Evolutionary conservation across 1,139 yeast genomes (phyloP), one percentile per base, ranked within the genome.

Genomic region (Candida labiduridarum): DNA sequence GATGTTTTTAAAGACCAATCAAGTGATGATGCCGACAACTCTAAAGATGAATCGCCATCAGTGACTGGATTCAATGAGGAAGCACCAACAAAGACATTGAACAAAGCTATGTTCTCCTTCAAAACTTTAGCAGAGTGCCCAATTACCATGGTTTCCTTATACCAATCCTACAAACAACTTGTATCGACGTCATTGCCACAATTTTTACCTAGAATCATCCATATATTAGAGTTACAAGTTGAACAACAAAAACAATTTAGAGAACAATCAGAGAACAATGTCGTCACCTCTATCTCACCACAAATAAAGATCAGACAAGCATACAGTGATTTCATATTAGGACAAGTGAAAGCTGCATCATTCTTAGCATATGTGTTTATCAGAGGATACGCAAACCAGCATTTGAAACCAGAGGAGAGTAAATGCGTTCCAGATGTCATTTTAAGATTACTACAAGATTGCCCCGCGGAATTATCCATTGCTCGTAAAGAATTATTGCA

Each of bases 341-440:
- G 97, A n/a, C 99, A 95, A 68, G 97, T 95, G 39, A 95, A 95
- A 66, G 96, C 98, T 1, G 95, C 96, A 49, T 90, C 97, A 0
- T 94, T 95, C 59, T 74, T 95, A 62, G 98, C 99, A 0, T 95
- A 92, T 65, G 91, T 92, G 1, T 85, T 87, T 56, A 85, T 95
- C 41, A 80, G 98, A 57, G 94, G 96, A 8, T 88, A 86, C 60
- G 85, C 96, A 1, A 80, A 83, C 33, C 84, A 84, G 45, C 76
- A 80, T 49, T 69, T 94, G 57, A 78, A 81, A 48, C 77, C 78
- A 12, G 84, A 83, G 53, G 90, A 89, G 53, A 82, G 85, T 31
- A 76, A 77, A 49, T 73, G 79, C 22, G 90, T 95, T 4, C 99
- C 99, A 0, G 96, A 89, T 55, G 82, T 92, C 47, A 89, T 94